Percentiles rank a stretch among this genome's conserved stretches.
phyloP scores from a whole-genome alignment of 305 asterid species.

The Striga hermonthica region DNA sequence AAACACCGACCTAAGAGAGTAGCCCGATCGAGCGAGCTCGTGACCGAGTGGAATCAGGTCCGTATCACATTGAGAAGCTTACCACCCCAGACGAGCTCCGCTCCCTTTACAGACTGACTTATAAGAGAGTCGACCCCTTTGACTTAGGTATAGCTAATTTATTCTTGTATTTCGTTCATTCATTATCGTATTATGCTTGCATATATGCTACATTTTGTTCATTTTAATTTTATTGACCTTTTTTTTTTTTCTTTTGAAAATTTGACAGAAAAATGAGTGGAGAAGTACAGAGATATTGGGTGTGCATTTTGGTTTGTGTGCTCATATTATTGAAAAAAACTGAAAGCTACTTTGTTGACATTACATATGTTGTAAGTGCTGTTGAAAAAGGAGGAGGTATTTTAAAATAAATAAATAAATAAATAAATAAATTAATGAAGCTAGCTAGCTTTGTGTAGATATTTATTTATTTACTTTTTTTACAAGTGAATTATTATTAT shows the following conservation, averaged over 20 bases:
- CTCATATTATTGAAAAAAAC: slow-evolving; percentile 31
- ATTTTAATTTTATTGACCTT: background rate
- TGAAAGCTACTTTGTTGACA: slow-evolving; percentile 44
- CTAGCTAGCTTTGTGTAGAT: background rate
- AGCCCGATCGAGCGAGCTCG: too few species aligned
- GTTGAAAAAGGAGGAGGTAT: slow-evolving; percentile 66
- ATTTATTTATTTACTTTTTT: background rate
- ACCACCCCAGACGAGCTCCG: too few species aligned
- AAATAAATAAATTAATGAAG: too few species aligned
- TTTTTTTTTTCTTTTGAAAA: background rate
- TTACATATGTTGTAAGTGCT: slow-evolving; percentile 53
- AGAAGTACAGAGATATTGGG: slow-evolving; percentile 36
- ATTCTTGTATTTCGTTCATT: too few species aligned
- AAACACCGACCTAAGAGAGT: too few species aligned
- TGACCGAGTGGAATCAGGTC: too few species aligned
- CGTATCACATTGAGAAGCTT: too few species aligned
- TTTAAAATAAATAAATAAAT: background rate
- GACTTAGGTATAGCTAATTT: too few species aligned
- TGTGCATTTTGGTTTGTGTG: slow-evolving; percentile 35
- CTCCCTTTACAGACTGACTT: too few species aligned
- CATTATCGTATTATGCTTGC: too few species aligned
- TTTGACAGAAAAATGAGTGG: slow-evolving; percentile 41
- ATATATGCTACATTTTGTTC: too few species aligned
- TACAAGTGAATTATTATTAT: background rate
- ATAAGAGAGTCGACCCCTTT: too few species aligned